These are phyloP conservation scores for Verticillium nubilum DNA, from an alignment of 2,329 filamentous ascomycete genomes.

Conservation along the genomic window DNA sequence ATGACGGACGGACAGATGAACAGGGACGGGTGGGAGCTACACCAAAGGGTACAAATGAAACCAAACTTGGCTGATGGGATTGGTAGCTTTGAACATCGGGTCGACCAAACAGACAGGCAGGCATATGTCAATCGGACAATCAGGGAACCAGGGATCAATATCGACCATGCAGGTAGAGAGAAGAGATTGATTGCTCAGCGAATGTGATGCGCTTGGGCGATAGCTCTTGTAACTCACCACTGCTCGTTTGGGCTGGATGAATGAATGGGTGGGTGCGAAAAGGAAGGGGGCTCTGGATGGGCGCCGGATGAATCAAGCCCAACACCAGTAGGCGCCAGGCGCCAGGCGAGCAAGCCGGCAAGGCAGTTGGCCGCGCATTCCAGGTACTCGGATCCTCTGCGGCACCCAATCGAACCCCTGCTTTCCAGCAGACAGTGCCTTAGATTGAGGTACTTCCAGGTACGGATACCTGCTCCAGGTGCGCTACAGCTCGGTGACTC, in stretches of 20 bases:
- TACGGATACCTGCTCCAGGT: no score
- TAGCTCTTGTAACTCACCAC: no score
- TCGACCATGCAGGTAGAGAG: no score
- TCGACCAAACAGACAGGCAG: no score
- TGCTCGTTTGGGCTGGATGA: neutral
- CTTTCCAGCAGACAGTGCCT: neutral
- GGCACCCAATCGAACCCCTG: neutral
- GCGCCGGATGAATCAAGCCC: neutral
- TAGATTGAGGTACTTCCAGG: no score
- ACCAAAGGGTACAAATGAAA: no score
- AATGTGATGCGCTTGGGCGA: no score
- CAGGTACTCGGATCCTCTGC: neutral
- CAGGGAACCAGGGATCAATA: no score
- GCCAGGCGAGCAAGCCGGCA: neutral
- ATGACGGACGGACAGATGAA: neutral
- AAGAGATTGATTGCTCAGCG: no score
- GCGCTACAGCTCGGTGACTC: neutral
- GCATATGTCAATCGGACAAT: no score
- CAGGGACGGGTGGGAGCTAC: neutral
- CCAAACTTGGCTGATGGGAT: neutral
- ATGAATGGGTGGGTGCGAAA: neutral
- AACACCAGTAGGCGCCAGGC: neutral
- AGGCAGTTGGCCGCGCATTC: neutral
- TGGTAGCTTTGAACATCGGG: no score
- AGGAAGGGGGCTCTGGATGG: neutral